These are phyloP conservation scores for Ophiosphaerella korrae DNA, from an alignment of 2,329 filamentous ascomycete species.

Conservation along the genomic window DNA sequence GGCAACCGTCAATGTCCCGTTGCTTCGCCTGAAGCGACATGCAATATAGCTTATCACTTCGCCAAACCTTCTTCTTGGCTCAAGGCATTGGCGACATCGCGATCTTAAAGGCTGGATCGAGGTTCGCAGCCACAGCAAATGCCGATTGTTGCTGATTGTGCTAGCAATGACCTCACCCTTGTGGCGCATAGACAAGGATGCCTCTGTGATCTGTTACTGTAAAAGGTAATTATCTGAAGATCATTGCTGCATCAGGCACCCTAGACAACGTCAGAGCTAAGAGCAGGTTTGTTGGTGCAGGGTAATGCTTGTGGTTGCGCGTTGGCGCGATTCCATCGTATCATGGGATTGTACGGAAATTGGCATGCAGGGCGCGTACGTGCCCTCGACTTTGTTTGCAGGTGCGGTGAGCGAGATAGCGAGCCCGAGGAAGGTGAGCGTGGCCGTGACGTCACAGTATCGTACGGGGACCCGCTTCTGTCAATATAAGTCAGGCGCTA, in stretches of 20 bases:
- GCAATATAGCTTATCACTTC: background rate
- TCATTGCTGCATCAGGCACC: conserved; percentile 1
- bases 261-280: background rate
- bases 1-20: no score
- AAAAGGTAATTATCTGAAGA: conserved; percentile 1
- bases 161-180: conserved; percentile 1
- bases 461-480: background rate
- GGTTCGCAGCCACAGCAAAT: background rate
- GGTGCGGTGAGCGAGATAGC: background rate
- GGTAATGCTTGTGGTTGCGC: conserved; percentile 8
- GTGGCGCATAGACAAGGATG: conserved; percentile 1
- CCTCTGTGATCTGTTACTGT: background rate
- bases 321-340: background rate
- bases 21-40: no score
- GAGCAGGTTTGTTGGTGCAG: conserved; percentile 15
- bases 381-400: background rate
- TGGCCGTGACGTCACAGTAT: background rate
- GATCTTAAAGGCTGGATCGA: background rate
- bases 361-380: conserved; percentile 3
- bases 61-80: conserved; percentile 1
- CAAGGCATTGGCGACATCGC: background rate
- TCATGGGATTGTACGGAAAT: conserved; percentile 5
- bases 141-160: conserved; percentile 19
- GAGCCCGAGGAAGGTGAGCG: background rate
- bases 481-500: conserved; percentile 4